A percentile compares a stretch with the other conserved stretches of the same genome.
Conservation (phyloP, 257 asterid genomes). For the Fraxinus americana region DNA sequence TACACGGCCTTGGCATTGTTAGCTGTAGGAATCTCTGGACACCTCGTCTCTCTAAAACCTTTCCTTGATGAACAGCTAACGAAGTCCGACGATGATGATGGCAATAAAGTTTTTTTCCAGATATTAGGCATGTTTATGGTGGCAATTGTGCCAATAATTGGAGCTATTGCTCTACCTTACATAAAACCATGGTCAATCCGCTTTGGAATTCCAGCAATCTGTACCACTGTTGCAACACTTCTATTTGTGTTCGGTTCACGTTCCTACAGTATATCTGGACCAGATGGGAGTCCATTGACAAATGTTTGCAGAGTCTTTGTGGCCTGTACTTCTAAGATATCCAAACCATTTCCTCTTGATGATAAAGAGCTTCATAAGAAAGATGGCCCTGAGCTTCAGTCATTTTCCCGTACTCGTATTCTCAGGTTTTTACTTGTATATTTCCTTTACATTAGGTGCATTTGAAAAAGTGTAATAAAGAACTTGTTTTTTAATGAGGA, state of each 20-base stretch:
- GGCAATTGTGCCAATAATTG: constrained; percentile 30
- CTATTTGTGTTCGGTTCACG: constrained; percentile 22
- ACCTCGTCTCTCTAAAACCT: constrained; percentile 33
- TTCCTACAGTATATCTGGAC: not conserved
- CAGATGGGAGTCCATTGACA: constrained; percentile 45
- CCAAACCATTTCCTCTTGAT: constrained; percentile 1
- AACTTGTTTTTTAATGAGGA: too few species aligned
- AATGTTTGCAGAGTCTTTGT: constrained; percentile 48
- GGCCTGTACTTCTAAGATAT: constrained; percentile 30
- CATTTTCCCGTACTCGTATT: not conserved
- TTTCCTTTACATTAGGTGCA: not conserved
- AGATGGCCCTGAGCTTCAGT: not conserved
- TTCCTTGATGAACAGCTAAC: constrained; percentile 31
- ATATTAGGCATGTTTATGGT: not conserved
- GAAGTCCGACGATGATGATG: not conserved
- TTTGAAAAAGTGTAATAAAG: not conserved
- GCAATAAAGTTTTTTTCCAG: not conserved
- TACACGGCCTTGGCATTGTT: constrained; percentile 47
- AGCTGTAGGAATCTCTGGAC: constrained; percentile 45
- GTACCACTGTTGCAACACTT: constrained; percentile 32
- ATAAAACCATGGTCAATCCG: constrained; percentile 52
- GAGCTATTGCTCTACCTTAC: constrained; percentile 52
- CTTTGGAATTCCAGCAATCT: constrained; percentile 56
- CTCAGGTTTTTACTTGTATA: not conserved
- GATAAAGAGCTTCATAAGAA: not conserved